phyloP scores from a whole-genome alignment of 2,329 filamentous ascomycete species.

The Penicillium concentricum region DNA sequence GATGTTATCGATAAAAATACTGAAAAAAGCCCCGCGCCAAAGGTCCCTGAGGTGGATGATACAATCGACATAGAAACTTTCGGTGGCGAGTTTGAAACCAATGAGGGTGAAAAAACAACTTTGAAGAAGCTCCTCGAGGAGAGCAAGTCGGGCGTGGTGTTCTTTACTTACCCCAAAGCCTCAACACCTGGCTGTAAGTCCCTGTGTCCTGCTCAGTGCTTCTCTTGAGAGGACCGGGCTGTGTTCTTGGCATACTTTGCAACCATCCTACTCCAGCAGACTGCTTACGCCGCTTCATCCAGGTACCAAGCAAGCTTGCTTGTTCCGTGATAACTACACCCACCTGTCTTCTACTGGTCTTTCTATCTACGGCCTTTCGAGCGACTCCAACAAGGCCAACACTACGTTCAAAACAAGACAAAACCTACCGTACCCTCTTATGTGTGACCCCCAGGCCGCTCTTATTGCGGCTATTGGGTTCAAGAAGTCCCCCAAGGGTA shows the following conservation, averaged over 20 bases:
- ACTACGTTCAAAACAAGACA: conserved; percentile 91
- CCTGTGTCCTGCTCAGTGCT: background rate
- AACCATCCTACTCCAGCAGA: conserved; percentile 5
- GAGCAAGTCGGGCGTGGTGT: conserved; percentile 80
- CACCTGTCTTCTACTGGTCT: conserved; percentile 75
- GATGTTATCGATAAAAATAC: conserved; percentile 21
- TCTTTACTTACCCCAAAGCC: conserved; percentile 95
- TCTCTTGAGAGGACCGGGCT: background rate
- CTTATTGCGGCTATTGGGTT: conserved; percentile 86
- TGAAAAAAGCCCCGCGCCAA: conserved; percentile 12
- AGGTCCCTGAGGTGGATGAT: conserved; percentile 47
- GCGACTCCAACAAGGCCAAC: conserved; percentile 86
- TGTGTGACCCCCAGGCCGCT: conserved; percentile 74
- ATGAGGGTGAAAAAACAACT: conserved; percentile 77
- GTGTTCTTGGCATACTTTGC: background rate
- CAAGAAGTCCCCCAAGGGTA: conserved; percentile 79
- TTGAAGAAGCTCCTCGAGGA: conserved; percentile 77
- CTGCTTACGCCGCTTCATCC: conserved; percentile 6
- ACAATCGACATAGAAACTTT: conserved; percentile 55
- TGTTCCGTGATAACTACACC: conserved; percentile 84
- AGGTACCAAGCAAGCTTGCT: conserved; percentile 92
- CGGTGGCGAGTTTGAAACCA: conserved; percentile 73
- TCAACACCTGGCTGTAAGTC: conserved; percentile 89
- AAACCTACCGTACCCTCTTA: conserved; percentile 79
- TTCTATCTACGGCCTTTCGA: conserved; percentile 84